Percentiles rank a stretch among this genome's conserved stretches.
Conservation (phyloP, 1,139 yeast species). For the Debaryomyces fabryi region DNA sequence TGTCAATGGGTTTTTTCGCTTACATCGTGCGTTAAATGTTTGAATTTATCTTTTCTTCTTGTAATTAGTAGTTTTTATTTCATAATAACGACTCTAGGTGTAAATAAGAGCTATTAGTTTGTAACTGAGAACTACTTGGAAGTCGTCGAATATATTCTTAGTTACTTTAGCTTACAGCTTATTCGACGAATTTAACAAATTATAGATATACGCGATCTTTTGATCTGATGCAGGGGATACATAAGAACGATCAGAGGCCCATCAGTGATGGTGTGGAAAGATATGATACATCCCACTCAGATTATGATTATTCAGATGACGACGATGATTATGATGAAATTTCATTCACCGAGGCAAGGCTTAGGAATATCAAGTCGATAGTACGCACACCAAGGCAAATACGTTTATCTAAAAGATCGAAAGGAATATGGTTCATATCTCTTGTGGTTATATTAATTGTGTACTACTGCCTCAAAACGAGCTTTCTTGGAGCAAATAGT, state of each 20-base stretch:
- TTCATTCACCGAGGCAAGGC: not conserved
- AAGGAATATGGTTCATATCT: not conserved
- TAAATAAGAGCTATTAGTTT: not conserved
- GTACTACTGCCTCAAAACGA: not conserved
- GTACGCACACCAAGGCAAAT: not conserved
- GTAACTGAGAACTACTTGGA: not conserved
- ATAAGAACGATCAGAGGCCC: not conserved
- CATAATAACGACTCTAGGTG: no score
- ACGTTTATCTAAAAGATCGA: not conserved
- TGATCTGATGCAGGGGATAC: not conserved
- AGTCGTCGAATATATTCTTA: not conserved
- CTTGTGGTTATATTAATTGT: not conserved
- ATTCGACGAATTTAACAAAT: not conserved
- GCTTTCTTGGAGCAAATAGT: not conserved
- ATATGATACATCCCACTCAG: not conserved
- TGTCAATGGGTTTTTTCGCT: not conserved
- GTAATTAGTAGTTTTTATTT: not conserved
- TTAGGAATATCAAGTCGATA: not conserved
- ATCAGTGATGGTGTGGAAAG: not conserved
- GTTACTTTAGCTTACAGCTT: not conserved
- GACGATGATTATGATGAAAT: not conserved
- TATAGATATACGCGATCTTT: not conserved
- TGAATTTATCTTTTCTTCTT: not conserved
- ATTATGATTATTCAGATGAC: constrained; percentile 9
- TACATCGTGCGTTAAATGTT: not conserved